Conservation (phyloP, 2,329 filamentous ascomycete species). For the Cercospora zeina region DNA sequence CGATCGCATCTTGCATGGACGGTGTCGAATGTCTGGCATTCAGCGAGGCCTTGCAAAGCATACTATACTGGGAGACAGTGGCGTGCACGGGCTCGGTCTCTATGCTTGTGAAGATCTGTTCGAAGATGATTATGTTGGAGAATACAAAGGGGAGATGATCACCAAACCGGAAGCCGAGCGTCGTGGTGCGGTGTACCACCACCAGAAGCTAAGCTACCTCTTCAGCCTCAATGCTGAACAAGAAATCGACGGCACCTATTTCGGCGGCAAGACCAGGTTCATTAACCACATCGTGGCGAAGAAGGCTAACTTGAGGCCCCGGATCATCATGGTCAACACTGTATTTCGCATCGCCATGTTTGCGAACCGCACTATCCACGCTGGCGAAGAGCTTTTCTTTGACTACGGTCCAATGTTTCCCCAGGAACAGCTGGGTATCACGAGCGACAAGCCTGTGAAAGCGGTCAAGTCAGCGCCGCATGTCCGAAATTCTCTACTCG, state of each 20-base stretch:
- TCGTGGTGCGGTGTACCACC: slow-evolving; percentile 64
- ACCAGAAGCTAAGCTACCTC: slow-evolving; percentile 63
- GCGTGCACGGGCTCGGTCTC: slow-evolving; percentile 73
- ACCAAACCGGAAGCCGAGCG: slow-evolving; percentile 68
- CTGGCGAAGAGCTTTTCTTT: slow-evolving; percentile 78
- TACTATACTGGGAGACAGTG: slow-evolving; percentile 68
- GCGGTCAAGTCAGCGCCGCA: slow-evolving; percentile 27
- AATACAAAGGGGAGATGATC: slow-evolving; percentile 78
- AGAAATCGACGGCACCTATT: slow-evolving; percentile 69
- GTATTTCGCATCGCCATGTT: slow-evolving; percentile 73
- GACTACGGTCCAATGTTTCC: slow-evolving; percentile 62
- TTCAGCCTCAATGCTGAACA: slow-evolving; percentile 56
- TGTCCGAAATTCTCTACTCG: slow-evolving; percentile 30
- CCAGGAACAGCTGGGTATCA: slow-evolving; percentile 32
- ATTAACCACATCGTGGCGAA: slow-evolving; percentile 71
- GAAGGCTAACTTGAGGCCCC: slow-evolving; percentile 62
- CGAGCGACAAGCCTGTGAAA: slow-evolving; percentile 11
- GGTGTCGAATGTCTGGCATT: slow-evolving; percentile 71
- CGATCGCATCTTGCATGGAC: slow-evolving; percentile 56
- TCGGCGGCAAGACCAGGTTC: slow-evolving; percentile 78
- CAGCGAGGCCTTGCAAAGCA: slow-evolving; percentile 67
- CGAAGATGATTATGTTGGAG: slow-evolving; percentile 72
- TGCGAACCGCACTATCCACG: slow-evolving; percentile 64
- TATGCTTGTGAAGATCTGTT: slow-evolving; percentile 68
- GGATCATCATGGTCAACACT: slow-evolving; percentile 71